Evolutionary conservation across 495 filamentous ascomycete genomes (phyloP).

Genomic region (Margaritispora aquatica): DNA sequence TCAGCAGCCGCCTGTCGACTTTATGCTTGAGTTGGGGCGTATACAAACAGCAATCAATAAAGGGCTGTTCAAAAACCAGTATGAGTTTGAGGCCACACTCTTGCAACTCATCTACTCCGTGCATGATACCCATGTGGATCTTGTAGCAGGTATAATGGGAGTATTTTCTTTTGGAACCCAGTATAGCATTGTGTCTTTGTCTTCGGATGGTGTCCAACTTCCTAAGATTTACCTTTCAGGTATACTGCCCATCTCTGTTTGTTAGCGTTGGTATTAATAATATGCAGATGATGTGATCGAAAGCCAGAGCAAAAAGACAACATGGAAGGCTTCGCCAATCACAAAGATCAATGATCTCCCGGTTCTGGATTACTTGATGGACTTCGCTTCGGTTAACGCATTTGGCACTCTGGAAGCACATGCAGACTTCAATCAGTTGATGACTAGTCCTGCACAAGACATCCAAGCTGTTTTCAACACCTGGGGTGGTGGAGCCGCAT

Average conservation of each 20-base stretch:
- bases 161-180: constrained; percentile 41
- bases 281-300: neutral
- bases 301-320: constrained; percentile 9
- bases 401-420: constrained; percentile 38
- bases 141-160: constrained; percentile 34
- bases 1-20: constrained; percentile 46
- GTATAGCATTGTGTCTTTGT: constrained; percentile 39
- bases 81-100: constrained; percentile 33
- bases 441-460: constrained; percentile 36
- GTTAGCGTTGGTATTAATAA: neutral
- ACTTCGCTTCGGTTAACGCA: constrained; percentile 34
- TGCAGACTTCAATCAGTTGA: constrained; percentile 46
- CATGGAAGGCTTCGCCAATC: constrained; percentile 34
- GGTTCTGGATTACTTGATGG: constrained; percentile 32
- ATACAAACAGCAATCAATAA: constrained; percentile 26
- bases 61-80: constrained; percentile 45
- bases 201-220: constrained; percentile 39
- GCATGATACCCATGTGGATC: constrained; percentile 41
- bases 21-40: constrained; percentile 36
- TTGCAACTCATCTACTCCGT: constrained; percentile 33
- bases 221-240: constrained; percentile 36
- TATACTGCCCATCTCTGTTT: neutral
- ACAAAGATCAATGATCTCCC: constrained; percentile 38
- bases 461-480: constrained; percentile 32
- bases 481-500: constrained; percentile 31